Conservation (phyloP, 257 asterid genomes). For the Nicotiana benthamiana region DNA sequence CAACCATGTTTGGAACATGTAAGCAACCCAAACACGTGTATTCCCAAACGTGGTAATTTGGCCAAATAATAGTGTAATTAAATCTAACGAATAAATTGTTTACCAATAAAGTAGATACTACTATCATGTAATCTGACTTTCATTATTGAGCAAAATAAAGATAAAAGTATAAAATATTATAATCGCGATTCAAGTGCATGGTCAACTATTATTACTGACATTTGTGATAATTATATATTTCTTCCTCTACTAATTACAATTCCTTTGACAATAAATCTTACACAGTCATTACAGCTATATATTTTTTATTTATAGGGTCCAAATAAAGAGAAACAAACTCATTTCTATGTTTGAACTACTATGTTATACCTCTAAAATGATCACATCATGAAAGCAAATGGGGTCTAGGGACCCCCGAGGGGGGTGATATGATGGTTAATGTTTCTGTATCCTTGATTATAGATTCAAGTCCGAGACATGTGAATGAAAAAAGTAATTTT, state of each 20-base stretch:
- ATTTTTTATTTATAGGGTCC: not conserved
- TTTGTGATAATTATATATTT: not conserved
- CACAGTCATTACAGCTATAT: not conserved
- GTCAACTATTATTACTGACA: not conserved
- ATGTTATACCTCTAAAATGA: not conserved
- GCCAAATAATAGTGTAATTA: not conserved
- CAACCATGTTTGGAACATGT: not conserved
- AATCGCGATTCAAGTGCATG: not conserved
- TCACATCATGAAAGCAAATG: not conserved
- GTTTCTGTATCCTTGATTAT: not conserved
- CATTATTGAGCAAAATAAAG: not conserved
- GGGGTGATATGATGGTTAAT: not conserved
- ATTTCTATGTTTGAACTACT: not conserved
- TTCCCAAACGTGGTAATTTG: not conserved
- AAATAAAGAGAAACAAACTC: not conserved
- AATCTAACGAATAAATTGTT: not conserved
- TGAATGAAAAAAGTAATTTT: too few relatives aligned
- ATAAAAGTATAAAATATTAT: not conserved
- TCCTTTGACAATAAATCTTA: too few relatives aligned
- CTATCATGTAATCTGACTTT: not conserved
- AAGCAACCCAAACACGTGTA: not conserved
- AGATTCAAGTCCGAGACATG: not conserved
- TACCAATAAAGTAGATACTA: not conserved
- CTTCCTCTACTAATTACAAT: too few relatives aligned
- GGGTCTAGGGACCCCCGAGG: not conserved